These are phyloP conservation scores for Saccharum spontaneum DNA, from an alignment of 176 grass and related monocot genomes.

Conservation along the genomic window DNA sequence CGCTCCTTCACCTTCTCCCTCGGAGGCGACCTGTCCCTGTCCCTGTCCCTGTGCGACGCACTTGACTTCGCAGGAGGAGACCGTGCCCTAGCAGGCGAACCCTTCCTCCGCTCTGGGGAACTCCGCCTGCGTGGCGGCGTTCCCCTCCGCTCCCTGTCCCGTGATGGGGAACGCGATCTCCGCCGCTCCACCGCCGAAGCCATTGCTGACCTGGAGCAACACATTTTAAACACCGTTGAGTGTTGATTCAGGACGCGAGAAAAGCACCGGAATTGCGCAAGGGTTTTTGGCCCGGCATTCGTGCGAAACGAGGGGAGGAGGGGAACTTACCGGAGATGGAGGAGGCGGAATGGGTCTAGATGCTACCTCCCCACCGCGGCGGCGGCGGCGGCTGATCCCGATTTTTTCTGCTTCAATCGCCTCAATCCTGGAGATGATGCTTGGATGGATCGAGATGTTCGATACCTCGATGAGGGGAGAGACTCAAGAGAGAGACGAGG, in stretches of 20 bases:
- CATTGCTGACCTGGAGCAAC: slow-evolving; percentile 51
- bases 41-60: slow-evolving; percentile 25
- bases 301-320: neutral
- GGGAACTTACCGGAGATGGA: neutral
- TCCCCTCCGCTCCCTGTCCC: slow-evolving; percentile 37
- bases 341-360: neutral
- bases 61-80: slow-evolving; percentile 38
- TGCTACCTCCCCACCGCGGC: neutral
- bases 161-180: slow-evolving; percentile 46
- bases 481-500: neutral
- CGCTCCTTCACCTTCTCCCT: slow-evolving; percentile 50
- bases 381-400: neutral
- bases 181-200: slow-evolving; percentile 57
- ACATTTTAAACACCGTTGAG: neutral
- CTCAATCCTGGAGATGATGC: neutral
- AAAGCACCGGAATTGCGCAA: neutral
- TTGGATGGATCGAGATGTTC: neutral
- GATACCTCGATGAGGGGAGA: neutral
- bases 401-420: neutral
- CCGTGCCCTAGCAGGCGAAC: slow-evolving; percentile 40
- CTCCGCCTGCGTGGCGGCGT: slow-evolving; percentile 43
- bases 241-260: slow-evolving; percentile 1
- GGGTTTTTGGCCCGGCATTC: neutral
- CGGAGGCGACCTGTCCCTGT: slow-evolving; percentile 33
- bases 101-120: slow-evolving; percentile 55